These are phyloP conservation scores for Didymella lethalis DNA, from an alignment of 2,329 filamentous ascomycete species.

Conservation along the genomic window DNA sequence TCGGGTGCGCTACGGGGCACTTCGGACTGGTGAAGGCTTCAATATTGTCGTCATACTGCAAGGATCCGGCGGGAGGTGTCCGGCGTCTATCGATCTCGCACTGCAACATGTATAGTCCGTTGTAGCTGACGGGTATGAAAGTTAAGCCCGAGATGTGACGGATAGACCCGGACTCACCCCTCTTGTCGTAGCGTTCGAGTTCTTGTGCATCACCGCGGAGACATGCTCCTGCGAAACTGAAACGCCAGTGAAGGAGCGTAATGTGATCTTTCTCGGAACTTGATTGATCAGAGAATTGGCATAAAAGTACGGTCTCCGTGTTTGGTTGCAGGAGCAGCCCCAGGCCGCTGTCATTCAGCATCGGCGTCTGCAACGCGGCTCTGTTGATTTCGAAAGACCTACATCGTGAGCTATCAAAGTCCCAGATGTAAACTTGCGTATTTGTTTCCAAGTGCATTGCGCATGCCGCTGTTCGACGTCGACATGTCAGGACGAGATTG, in stretches of 20 bases:
- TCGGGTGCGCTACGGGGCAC: background rate
- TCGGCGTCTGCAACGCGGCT: slow-evolving; percentile 1
- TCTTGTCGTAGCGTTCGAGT: slow-evolving; percentile 1
- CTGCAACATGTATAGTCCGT: slow-evolving; percentile 13
- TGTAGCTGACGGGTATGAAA: slow-evolving; percentile 9
- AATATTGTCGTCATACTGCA: slow-evolving; percentile 28
- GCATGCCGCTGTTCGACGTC: slow-evolving; percentile 36
- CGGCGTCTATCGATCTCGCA: background rate
- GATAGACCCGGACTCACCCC: background rate
- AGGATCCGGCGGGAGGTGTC: background rate
- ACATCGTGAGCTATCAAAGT: slow-evolving; percentile 36
- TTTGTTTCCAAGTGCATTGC: slow-evolving; percentile 12
- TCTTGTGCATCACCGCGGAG: background rate
- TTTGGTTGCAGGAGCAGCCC: slow-evolving; percentile 23
- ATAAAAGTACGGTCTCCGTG: slow-evolving; percentile 22
- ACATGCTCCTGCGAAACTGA: slow-evolving; percentile 26
- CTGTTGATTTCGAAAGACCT: slow-evolving; percentile 31
- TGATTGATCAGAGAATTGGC: background rate
- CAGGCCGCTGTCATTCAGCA: too few relatives aligned
- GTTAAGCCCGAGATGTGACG: background rate
- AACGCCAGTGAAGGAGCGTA: slow-evolving; percentile 7
- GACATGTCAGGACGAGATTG: slow-evolving; percentile 24
- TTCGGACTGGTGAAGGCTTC: slow-evolving; percentile 13
- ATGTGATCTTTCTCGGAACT: background rate
- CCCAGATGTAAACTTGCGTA: slow-evolving; percentile 39